Evolutionary conservation across 176 grass and related monocot species (phyloP).

Genomic region (Tillandsia fasciculata): DNA sequence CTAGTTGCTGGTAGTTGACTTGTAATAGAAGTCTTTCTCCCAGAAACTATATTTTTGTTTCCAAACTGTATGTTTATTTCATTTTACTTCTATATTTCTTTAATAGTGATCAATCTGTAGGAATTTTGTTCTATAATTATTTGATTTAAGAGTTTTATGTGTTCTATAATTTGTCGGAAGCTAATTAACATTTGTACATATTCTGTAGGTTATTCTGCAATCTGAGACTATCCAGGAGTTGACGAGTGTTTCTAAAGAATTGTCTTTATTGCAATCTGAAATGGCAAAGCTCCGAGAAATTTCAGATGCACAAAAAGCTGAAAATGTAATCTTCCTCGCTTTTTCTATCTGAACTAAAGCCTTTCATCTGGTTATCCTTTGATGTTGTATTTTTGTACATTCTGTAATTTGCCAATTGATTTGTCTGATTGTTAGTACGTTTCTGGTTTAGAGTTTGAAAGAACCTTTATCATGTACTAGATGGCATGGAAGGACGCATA

Average conservation of each 20-base stretch:
- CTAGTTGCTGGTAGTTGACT: neutral
- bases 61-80: neutral
- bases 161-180: neutral
- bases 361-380: neutral
- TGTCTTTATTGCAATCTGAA: slow-evolving; percentile 80
- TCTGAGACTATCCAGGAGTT: slow-evolving; percentile 95
- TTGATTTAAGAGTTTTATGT: too few relatives aligned
- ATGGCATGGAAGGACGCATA: neutral
- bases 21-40: neutral
- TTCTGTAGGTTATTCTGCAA: slow-evolving; percentile 90
- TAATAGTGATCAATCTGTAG: too few relatives aligned
- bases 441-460: neutral
- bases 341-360: neutral
- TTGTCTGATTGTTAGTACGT: neutral
- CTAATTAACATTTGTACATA: neutral
- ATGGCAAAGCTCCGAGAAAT: slow-evolving; percentile 53
- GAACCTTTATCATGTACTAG: neutral
- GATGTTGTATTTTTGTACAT: neutral
- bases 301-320: slow-evolving; percentile 59
- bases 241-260: slow-evolving; percentile 82
- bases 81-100: too few relatives aligned
- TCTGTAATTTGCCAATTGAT: neutral
- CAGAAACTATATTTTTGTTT: neutral
- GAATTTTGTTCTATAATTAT: too few relatives aligned
- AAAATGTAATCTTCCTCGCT: slow-evolving; percentile 52